These are phyloP conservation scores for Anisogramma anomala DNA, from an alignment of 2,329 filamentous ascomycete genomes.

Conservation along the genomic window DNA sequence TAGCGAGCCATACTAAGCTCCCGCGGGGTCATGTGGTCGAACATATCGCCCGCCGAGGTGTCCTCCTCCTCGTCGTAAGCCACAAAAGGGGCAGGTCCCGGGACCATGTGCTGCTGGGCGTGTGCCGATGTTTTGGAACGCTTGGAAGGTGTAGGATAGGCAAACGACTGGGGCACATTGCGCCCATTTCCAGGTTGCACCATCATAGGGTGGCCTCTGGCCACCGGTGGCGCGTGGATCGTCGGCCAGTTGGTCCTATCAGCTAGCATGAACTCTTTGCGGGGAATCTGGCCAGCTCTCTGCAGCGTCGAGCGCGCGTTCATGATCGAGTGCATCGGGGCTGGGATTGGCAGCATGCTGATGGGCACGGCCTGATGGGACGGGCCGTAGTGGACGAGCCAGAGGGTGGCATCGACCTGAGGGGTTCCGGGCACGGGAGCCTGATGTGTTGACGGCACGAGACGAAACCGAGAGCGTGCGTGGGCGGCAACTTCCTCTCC, in stretches of 20 bases:
- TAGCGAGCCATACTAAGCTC: slow-evolving; percentile 83
- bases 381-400: slow-evolving; percentile 82
- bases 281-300: slow-evolving; percentile 66
- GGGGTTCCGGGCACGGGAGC: slow-evolving; percentile 57
- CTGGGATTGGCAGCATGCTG: slow-evolving; percentile 51
- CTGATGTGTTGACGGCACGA: slow-evolving; percentile 50
- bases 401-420: slow-evolving; percentile 68
- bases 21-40: slow-evolving; percentile 78
- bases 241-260: slow-evolving; percentile 86
- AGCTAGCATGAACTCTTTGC: slow-evolving; percentile 89
- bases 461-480: slow-evolving; percentile 73
- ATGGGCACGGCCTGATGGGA: slow-evolving; percentile 62
- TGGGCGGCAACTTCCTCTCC: slow-evolving; percentile 67
- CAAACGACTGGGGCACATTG: slow-evolving; percentile 48
- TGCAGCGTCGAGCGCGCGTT: slow-evolving; percentile 54
- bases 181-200: slow-evolving; percentile 32
- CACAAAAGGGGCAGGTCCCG: slow-evolving; percentile 14
- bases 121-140: slow-evolving; percentile 35
- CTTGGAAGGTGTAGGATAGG: slow-evolving; percentile 50
- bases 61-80: slow-evolving; percentile 80
- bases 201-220: slow-evolving; percentile 39
- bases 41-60: slow-evolving; percentile 71
- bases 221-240: slow-evolving; percentile 55
- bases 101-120: slow-evolving; percentile 26
- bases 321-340: slow-evolving; percentile 49